These are phyloP conservation scores for Apiospora koreana DNA, from an alignment of 2,329 filamentous ascomycete species.

Conservation along the genomic window DNA sequence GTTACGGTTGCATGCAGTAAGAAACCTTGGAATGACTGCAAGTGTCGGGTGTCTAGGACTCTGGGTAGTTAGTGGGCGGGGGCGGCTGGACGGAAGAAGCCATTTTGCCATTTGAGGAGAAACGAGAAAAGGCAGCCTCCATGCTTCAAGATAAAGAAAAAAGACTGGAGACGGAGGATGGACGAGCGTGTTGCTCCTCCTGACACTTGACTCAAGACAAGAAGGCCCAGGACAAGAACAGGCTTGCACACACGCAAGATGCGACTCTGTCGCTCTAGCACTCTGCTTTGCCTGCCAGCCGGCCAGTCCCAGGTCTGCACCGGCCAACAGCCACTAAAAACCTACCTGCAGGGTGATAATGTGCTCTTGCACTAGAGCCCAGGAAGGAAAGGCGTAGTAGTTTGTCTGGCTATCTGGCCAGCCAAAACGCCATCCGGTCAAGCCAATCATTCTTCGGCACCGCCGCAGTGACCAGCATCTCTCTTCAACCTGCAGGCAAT, in stretches of 20 bases:
- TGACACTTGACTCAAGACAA: background rate
- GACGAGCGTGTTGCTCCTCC: background rate
- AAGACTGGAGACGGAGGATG: background rate
- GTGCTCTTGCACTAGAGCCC: background rate
- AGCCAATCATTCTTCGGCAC: slow-evolving; percentile 6
- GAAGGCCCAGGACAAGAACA: background rate
- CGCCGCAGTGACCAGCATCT: slow-evolving; percentile 7
- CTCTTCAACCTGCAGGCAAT: background rate
- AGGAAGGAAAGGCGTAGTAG: background rate
- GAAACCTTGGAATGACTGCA: background rate
- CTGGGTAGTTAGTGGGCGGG: background rate
- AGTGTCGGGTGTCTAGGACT: background rate
- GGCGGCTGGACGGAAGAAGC: background rate
- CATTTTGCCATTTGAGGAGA: slow-evolving; percentile 6
- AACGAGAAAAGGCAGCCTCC: background rate
- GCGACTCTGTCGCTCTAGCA: background rate
- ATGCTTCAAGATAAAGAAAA: background rate
- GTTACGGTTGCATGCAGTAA: background rate
- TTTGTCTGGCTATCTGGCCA: background rate
- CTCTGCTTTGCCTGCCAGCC: too few relatives aligned
- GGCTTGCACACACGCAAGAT: background rate
- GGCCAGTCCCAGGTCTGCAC: background rate
- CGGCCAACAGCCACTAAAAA: slow-evolving; percentile 2
- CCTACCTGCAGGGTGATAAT: background rate
- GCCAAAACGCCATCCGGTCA: slow-evolving; percentile 4